Conservation (phyloP, 2,329 filamentous ascomycete genomes). For the Stagonosporopsis chrysanthemi region DNA sequence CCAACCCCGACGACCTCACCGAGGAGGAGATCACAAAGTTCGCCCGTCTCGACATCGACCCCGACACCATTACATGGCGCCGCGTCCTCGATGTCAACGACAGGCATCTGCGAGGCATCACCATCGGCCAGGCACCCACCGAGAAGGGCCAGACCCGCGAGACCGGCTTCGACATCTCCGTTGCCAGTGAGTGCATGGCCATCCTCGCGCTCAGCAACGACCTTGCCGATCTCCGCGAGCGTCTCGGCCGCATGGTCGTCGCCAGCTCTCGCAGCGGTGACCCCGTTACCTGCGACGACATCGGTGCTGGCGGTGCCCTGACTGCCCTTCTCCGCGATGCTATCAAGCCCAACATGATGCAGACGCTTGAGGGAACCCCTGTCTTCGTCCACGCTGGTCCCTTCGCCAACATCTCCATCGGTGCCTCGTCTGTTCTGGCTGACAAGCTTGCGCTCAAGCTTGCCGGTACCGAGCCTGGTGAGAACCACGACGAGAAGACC, state of each 20-base stretch:
- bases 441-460: conserved; percentile 97
- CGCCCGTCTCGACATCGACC: conserved; percentile 94
- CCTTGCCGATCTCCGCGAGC: conserved; percentile 87
- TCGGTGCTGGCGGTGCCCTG: conserved; percentile 89
- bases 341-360: conserved; percentile 99
- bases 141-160: conserved; percentile 89
- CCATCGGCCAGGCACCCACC: conserved; percentile 84
- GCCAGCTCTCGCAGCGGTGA: conserved; percentile 86
- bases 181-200: conserved; percentile 98
- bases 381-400: conserved; percentile 98
- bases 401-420: conserved; percentile 98
- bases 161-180: conserved; percentile 97
- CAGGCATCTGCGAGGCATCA: conserved; percentile 87
- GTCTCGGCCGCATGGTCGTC: conserved; percentile 94
- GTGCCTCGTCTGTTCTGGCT: conserved; percentile 92
- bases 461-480: conserved; percentile 89
- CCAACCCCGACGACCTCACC: conserved; percentile 87
- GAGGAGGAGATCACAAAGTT: conserved; percentile 88
- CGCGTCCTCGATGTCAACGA: conserved; percentile 98
- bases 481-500: conserved; percentile 80
- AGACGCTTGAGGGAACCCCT: conserved; percentile 94
- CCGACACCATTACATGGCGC: conserved; percentile 95
- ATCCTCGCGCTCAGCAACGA: conserved; percentile 92
- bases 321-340: conserved; percentile 97
- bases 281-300: conserved; percentile 93